phyloP scores from a whole-genome alignment of 768 basidiomycete species.

The Neoboletus magnificus region DNA sequence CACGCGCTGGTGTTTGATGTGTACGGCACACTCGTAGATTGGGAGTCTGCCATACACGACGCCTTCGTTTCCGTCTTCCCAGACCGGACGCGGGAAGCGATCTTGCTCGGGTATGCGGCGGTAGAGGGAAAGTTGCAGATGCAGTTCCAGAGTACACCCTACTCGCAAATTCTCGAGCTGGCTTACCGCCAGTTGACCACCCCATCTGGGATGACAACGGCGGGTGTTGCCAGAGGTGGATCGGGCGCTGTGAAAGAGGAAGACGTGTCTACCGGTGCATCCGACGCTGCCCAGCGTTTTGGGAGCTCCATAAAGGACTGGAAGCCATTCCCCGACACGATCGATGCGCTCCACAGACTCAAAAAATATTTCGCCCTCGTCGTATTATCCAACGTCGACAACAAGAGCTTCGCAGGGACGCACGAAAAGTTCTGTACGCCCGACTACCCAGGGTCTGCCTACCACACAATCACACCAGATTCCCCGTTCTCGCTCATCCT shows the following conservation, averaged over 20 bases:
- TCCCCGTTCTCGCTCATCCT: slow-evolving; percentile 65
- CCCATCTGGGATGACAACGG: slow-evolving; percentile 37
- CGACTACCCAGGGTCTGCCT: slow-evolving; percentile 24
- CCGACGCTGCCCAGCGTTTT: slow-evolving; percentile 44
- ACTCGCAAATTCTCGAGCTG: slow-evolving; percentile 56
- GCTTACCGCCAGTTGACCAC: slow-evolving; percentile 31
- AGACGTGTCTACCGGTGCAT: not conserved
- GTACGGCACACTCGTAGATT: slow-evolving; percentile 74
- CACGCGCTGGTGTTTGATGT: slow-evolving; percentile 66
- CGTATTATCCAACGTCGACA: slow-evolving; percentile 76
- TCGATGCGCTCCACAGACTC: slow-evolving; percentile 54
- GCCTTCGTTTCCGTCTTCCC: slow-evolving; percentile 37
- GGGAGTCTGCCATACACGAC: slow-evolving; percentile 66
- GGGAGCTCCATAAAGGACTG: slow-evolving; percentile 59
- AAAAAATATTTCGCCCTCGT: slow-evolving; percentile 64
- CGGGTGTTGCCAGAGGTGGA: slow-evolving; percentile 22
- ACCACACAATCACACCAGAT: slow-evolving; percentile 38
- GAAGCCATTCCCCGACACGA: slow-evolving; percentile 66
- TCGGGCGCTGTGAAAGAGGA: not conserved
- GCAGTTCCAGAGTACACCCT: slow-evolving; percentile 56
- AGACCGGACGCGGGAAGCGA: slow-evolving; percentile 32
- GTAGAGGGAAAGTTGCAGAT: slow-evolving; percentile 58
- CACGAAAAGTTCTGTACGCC: slow-evolving; percentile 44
- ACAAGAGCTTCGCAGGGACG: slow-evolving; percentile 56
- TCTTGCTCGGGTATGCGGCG: slow-evolving; percentile 47